Evolutionary conservation across 306 rosid species (phyloP).

Genomic region (Cucumis melo): DNA sequence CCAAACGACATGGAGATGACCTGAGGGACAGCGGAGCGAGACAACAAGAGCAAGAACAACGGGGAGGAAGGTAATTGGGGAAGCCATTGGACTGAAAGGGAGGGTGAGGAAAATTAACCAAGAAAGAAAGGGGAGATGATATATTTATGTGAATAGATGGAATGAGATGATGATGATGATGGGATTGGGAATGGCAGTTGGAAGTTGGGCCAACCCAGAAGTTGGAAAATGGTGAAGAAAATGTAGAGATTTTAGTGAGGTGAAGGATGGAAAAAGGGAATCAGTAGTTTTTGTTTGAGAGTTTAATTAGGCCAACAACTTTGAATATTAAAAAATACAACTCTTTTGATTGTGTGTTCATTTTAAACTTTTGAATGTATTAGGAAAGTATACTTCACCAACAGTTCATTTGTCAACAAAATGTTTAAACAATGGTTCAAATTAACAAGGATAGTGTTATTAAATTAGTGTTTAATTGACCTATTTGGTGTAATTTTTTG

Average conservation of each 20-base stretch:
- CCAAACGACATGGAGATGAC: constrained; percentile 4
- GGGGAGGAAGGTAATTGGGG: constrained; percentile 2
- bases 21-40: constrained; percentile 21
- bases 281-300: not conserved
- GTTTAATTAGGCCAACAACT: constrained; percentile 2
- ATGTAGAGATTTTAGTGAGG: not conserved
- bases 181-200: not conserved
- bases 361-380: no score
- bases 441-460: no score
- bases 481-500: no score
- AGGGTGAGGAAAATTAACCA: no score
- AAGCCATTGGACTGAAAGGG: constrained; percentile 11
- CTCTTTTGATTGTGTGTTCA: no score
- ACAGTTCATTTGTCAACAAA: no score
- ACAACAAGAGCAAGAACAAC: constrained; percentile 2
- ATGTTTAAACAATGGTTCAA: no score
- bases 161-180: not conserved
- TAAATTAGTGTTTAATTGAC: no score
- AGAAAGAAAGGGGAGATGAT: not conserved
- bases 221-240: constrained; percentile 3
- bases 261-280: not conserved
- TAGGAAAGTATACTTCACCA: no score
- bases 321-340: not conserved
- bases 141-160: not conserved
- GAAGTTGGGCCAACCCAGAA: constrained; percentile 22